Base-by-base conservation (phyloP, 2,329 filamentous ascomycete species). In the Zasmidium citrigriseum region DNA sequence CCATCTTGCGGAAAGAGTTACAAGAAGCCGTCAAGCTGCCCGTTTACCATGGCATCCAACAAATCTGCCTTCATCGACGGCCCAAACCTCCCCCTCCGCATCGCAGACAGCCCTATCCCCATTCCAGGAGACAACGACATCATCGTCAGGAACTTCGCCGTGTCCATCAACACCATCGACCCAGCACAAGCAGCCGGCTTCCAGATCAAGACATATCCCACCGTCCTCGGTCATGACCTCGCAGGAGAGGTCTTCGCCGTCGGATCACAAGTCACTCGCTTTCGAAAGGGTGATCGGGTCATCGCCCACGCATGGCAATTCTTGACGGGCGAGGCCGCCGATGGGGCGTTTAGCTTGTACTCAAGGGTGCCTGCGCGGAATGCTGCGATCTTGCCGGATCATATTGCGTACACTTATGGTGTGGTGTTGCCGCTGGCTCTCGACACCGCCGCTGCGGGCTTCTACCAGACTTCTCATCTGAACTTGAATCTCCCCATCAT, bases 91-190 rank as follows among this genome's bases (percentile, higher is more conserved):
- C 27, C 27, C 27, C 27, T 29, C 27, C 27, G 27, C 27, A 29
- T 29, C 27, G 27, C 27, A 7, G 7, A 7, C 7, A 29, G 27
- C 27, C 66, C 65, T 7, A 59, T 64, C 18, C 64, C 65, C 11
- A 41, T 25, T 22, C 64, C 63, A 2, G 59, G 52, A n/a, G 25
- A 63, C 2, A 61, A 72, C 58, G 68, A 76, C 52, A 64, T 77
- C 34, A 61, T 76, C 16, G 68, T 77, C 54, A 65, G 69, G 38
- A 72, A 72, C 46, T 55, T 59, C 22, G 75, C 73, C 20, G 64
- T 74, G 10, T 75, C 74, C 7, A 70, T 78, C 52, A 77, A 78
- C 56, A 73, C 74, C 3, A 61, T 71, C 7, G 78, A 80, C 58
- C 71, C 65, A 46, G 65, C 76, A 20, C 72, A 76, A 63, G 55